Conservation (phyloP, 768 basidiomycete species). For the Rhizopogon salebrosus region DNA sequence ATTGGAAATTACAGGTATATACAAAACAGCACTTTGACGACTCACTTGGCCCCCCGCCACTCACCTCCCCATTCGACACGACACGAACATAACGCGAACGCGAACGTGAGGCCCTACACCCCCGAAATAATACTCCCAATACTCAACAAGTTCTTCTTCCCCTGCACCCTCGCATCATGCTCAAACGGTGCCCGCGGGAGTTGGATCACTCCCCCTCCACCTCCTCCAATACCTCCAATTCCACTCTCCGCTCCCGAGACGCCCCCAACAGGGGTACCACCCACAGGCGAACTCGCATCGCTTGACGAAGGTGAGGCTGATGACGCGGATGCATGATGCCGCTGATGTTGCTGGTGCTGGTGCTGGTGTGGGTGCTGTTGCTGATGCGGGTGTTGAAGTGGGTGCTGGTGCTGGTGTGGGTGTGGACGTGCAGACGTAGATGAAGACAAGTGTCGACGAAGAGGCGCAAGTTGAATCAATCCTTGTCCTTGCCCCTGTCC, state of each 20-base stretch:
- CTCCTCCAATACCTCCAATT: background rate
- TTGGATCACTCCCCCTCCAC: conserved; percentile 19
- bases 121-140: conserved; percentile 71
- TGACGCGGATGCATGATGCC: conserved; percentile 13
- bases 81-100: conserved; percentile 7
- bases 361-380: too few relatives aligned
- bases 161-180: conserved; percentile 16
- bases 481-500: background rate
- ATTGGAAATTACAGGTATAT: too few relatives aligned
- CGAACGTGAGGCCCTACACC: conserved; percentile 5
- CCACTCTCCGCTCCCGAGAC: too few relatives aligned
- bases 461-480: conserved; percentile 31
- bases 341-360: too few relatives aligned
- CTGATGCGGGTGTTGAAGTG: background rate
- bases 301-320: conserved; percentile 21
- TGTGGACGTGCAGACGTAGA: background rate
- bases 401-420: too few relatives aligned
- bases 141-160: conserved; percentile 64
- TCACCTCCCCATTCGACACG: too few relatives aligned
- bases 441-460: conserved; percentile 17
- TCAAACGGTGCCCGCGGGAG: conserved; percentile 29
- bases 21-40: too few relatives aligned
- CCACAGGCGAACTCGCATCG: conserved; percentile 17
- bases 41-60: too few relatives aligned
- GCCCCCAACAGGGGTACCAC: background rate